A percentile compares a stretch with the other conserved stretches of the same genome.
These are phyloP conservation scores for Alternaria consortialis DNA, from an alignment of 2,329 filamentous ascomycete genomes.

Conservation along the genomic window DNA sequence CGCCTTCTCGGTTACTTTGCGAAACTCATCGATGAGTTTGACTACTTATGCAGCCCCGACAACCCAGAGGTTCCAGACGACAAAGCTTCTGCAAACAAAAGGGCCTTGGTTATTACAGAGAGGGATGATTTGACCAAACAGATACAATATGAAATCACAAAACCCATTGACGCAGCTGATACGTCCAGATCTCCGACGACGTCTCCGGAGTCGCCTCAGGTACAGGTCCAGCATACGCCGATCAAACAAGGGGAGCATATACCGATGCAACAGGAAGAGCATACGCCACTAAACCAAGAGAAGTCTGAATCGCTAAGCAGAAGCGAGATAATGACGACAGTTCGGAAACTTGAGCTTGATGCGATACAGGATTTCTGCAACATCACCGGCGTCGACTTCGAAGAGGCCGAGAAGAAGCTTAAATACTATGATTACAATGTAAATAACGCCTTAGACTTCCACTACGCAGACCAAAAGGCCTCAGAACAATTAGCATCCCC, in stretches of 20 bases:
- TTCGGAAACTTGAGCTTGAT: background rate
- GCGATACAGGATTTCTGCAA: background rate
- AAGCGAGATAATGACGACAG: background rate
- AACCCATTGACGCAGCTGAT: background rate
- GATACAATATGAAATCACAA: conserved; percentile 9
- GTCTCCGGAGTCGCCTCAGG: background rate
- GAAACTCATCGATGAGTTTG: background rate
- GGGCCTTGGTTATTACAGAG: background rate
- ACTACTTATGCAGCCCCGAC: background rate
- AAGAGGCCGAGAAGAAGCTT: background rate
- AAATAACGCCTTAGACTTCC: background rate
- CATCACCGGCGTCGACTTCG: background rate
- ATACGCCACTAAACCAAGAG: background rate
- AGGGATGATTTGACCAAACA: conserved; percentile 1
- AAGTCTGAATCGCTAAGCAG: background rate
- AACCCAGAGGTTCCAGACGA: background rate
- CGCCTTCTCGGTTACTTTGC: background rate
- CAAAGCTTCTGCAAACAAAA: background rate
- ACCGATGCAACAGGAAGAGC: background rate
- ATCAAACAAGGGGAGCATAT: background rate
- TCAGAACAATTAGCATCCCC: too few species aligned
- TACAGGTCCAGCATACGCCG: background rate
- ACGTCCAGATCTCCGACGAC: background rate
- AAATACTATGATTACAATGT: background rate
- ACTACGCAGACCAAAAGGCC: background rate